Evolutionary conservation across 495 filamentous ascomycete species (phyloP).

Genomic region (Monascus purpureus): DNA sequence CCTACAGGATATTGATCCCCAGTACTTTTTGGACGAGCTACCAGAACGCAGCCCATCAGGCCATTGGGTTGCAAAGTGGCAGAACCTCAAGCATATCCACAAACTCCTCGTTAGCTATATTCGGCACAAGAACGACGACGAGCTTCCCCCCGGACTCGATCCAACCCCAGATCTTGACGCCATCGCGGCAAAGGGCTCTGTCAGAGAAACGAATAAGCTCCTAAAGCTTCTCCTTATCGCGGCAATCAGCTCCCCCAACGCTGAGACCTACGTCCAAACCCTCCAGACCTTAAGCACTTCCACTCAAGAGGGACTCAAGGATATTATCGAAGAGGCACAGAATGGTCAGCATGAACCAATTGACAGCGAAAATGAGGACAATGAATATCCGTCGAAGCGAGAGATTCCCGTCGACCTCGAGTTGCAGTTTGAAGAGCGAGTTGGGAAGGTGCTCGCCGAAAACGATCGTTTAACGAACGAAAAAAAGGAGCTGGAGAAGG

Average conservation of each 20-base stretch:
- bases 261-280: constrained; percentile 38
- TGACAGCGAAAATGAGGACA: constrained; percentile 22
- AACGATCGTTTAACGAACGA: constrained; percentile 37
- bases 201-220: constrained; percentile 39
- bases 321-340: constrained; percentile 37
- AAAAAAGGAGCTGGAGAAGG: constrained; percentile 37
- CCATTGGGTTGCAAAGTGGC: constrained; percentile 37
- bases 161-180: constrained; percentile 43
- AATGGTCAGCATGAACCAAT: constrained; percentile 23
- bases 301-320: constrained; percentile 32
- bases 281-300: constrained; percentile 31
- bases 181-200: constrained; percentile 33
- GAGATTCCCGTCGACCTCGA: constrained; percentile 31
- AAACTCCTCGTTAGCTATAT: constrained; percentile 54
- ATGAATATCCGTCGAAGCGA: constrained; percentile 18
- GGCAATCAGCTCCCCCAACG: constrained; percentile 43
- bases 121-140: constrained; percentile 36
- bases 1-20: constrained; percentile 51
- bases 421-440: constrained; percentile 38
- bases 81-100: constrained; percentile 55
- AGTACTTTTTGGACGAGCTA: constrained; percentile 51
- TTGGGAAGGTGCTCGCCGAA: constrained; percentile 36
- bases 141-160: constrained; percentile 33
- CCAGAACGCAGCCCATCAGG: constrained; percentile 40
- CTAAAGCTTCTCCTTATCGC: constrained; percentile 50